Evolutionary conservation across 768 basidiomycete genomes (phyloP).

Genomic region (Russula sp.): DNA sequence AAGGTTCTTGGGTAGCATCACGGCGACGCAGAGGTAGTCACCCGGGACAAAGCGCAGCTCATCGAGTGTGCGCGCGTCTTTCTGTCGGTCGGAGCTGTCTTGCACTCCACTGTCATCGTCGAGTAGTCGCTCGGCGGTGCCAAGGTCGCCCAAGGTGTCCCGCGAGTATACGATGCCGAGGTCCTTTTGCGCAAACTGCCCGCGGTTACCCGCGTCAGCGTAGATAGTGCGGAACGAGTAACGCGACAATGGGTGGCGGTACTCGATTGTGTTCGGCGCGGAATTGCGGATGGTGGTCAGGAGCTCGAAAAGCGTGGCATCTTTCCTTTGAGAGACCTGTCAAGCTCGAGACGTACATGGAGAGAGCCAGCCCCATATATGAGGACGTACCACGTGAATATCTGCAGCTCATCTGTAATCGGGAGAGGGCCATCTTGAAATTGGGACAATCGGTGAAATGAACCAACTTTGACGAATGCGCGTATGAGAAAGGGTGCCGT

Average conservation of each 20-base stretch:
- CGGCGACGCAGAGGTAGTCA: conserved; percentile 73
- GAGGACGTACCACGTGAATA: conserved; percentile 67
- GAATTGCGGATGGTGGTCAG: conserved; percentile 72
- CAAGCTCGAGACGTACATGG: background rate
- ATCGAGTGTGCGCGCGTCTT: conserved; percentile 70
- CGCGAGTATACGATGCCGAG: conserved; percentile 80
- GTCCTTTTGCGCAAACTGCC: conserved; percentile 71
- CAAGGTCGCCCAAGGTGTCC: conserved; percentile 80
- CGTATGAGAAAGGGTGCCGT: conserved; percentile 80
- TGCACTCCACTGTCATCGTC: conserved; percentile 11
- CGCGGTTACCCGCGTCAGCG: conserved; percentile 69
- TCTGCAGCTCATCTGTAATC: conserved; percentile 75
- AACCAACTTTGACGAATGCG: conserved; percentile 77
- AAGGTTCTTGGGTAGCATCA: conserved; percentile 67
- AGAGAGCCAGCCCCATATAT: background rate
- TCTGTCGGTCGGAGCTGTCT: conserved; percentile 25
- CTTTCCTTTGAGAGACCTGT: conserved; percentile 53
- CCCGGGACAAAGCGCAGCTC: conserved; percentile 79
- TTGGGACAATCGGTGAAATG: conserved; percentile 67
- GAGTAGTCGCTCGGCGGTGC: conserved; percentile 56
- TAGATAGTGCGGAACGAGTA: conserved; percentile 80
- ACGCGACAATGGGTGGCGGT: conserved; percentile 76
- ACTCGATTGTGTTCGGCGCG: conserved; percentile 65
- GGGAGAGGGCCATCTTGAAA: conserved; percentile 79
- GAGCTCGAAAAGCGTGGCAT: conserved; percentile 76